A percentile compares a stretch with the other conserved stretches of the same genome.
Conservation (phyloP, 352 stramenopile species). For the Pythium monospermum region DNA sequence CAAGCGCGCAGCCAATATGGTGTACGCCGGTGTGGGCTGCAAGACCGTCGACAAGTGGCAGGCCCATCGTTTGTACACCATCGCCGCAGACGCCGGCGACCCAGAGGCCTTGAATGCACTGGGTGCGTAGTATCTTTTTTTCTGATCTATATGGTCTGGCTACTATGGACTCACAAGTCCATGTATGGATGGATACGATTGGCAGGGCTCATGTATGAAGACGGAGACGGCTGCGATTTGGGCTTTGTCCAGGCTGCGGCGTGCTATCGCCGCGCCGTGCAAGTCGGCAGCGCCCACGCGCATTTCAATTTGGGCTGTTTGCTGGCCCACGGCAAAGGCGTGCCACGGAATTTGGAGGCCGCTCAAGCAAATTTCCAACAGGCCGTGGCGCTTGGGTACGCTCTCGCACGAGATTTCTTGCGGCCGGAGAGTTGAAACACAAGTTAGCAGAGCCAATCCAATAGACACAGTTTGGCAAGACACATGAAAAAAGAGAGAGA, state of each 20-base stretch:
- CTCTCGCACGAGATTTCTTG: conserved; percentile 51
- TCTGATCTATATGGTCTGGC: background rate
- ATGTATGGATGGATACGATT: too few relatives aligned
- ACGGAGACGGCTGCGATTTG: conserved; percentile 67
- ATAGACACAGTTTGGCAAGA: too few relatives aligned
- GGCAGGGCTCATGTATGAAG: conserved; percentile 76
- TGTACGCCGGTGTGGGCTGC: conserved; percentile 55
- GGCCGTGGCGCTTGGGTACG: conserved; percentile 53
- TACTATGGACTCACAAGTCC: background rate
- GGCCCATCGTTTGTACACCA: conserved; percentile 46
- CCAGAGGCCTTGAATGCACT: conserved; percentile 65
- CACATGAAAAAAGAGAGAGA: too few relatives aligned
- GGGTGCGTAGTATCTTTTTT: conserved; percentile 22
- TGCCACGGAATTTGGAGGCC: conserved; percentile 43
- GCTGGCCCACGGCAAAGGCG: conserved; percentile 54
- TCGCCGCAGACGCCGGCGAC: conserved; percentile 48
- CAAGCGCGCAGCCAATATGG: conserved; percentile 51
- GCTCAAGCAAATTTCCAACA: conserved; percentile 61
- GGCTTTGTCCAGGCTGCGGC: conserved; percentile 49
- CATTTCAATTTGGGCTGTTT: conserved; percentile 81
- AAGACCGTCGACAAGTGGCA: conserved; percentile 36
- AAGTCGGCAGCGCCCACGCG: conserved; percentile 42
- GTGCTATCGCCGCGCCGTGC: conserved; percentile 50
- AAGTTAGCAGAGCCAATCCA: too few relatives aligned
- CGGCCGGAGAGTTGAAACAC: conserved; percentile 13